Evolutionary conservation across 331 rosid genomes (phyloP).

Genomic region (Quercus lobata): DNA sequence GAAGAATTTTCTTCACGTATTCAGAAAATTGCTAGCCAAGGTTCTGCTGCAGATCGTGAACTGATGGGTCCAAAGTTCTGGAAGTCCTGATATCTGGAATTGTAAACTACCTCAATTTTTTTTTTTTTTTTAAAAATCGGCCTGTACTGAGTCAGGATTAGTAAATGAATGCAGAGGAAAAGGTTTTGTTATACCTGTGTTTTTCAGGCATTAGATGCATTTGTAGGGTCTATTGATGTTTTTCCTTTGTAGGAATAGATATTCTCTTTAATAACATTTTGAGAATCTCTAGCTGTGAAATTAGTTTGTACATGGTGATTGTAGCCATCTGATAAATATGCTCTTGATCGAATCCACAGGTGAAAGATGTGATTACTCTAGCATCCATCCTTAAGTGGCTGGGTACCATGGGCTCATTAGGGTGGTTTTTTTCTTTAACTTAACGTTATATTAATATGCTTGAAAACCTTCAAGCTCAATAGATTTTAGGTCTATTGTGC

Average conservation of each 20-base stretch:
- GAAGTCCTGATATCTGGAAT: constrained; percentile 47
- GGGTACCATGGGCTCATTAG: too few relatives aligned
- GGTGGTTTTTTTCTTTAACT: too few relatives aligned
- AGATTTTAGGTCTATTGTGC: too few relatives aligned
- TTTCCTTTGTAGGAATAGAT: background rate
- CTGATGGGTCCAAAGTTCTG: constrained; percentile 44
- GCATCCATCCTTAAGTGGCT: background rate
- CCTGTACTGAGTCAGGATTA: background rate
- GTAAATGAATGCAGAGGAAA: background rate
- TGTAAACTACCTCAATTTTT: background rate
- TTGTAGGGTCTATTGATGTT: background rate
- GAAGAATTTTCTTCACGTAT: constrained; percentile 90
- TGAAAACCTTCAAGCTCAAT: too few relatives aligned
- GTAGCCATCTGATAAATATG: background rate
- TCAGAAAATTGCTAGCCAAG: constrained; percentile 70
- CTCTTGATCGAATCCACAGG: background rate
- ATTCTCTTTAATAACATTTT: background rate
- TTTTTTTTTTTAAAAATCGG: too few relatives aligned
- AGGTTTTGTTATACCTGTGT: background rate
- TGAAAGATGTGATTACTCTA: background rate
- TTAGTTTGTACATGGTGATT: background rate
- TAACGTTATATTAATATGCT: too few relatives aligned
- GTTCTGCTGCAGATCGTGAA: constrained; percentile 66
- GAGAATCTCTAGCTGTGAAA: background rate
- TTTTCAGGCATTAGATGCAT: background rate